Conservation (phyloP, 2,329 filamentous ascomycete species). For the Mycogone perniciosa region DNA sequence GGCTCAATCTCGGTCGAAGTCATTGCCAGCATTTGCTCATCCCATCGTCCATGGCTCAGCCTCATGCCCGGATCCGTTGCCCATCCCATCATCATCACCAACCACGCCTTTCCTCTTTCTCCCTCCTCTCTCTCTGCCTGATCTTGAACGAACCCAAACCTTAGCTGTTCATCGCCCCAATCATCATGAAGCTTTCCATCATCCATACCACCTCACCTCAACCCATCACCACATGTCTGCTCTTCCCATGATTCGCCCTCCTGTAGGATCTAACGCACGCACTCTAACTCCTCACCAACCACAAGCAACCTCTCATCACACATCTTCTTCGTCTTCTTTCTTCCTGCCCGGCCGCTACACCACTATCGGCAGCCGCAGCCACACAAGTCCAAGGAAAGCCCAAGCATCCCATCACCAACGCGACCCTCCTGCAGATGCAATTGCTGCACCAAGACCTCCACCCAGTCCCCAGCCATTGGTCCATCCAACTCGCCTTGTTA, state of each 20-base stretch:
- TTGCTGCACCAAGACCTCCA: background rate
- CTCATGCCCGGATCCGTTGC: background rate
- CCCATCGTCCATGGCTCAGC: background rate
- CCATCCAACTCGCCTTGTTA: background rate
- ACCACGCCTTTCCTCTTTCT: background rate
- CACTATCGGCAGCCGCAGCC: no score
- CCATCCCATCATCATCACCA: background rate
- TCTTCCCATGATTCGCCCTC: background rate
- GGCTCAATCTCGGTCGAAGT: no score
- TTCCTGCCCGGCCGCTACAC: background rate
- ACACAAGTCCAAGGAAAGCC: background rate
- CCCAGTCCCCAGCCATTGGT: background rate
- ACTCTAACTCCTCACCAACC: background rate
- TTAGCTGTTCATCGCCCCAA: slow-evolving; percentile 10
- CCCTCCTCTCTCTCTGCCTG: background rate
- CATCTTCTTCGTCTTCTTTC: background rate
- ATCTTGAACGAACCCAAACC: slow-evolving; percentile 3
- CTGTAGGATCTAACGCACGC: background rate
- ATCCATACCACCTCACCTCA: background rate
- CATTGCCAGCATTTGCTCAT: no score
- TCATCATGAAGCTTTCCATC: slow-evolving; percentile 3
- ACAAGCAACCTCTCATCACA: background rate
- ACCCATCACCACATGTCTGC: background rate
- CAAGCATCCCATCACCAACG: background rate
- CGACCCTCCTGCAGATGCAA: background rate